A percentile compares a stretch with the other conserved stretches of the same genome.
Evolutionary conservation across 2,329 filamentous ascomycete genomes (phyloP).

Genomic region (Microcyclospora tardicrescens): DNA sequence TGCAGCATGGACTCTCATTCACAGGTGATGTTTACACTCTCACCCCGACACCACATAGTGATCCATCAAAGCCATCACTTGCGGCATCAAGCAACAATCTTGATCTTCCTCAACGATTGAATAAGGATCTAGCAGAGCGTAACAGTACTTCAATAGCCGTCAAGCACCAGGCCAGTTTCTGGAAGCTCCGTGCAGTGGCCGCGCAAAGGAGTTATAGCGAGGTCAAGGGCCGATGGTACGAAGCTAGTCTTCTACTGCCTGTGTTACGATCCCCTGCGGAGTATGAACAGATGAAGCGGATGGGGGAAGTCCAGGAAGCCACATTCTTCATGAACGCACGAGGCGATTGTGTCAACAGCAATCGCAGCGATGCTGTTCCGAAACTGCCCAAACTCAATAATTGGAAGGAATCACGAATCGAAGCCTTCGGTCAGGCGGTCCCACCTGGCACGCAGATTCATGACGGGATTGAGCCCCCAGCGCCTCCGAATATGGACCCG

Average conservation of each 20-base stretch:
- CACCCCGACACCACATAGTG: conserved; percentile 26
- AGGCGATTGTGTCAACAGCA: conserved; percentile 22
- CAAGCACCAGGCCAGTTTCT: conserved; percentile 26
- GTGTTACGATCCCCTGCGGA: conserved; percentile 19
- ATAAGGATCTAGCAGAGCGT: conserved; percentile 38
- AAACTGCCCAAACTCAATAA: conserved; percentile 18
- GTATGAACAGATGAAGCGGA: conserved; percentile 13
- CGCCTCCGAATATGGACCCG: too few relatives aligned
- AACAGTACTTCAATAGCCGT: conserved; percentile 31
- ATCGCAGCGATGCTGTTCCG: conserved; percentile 16
- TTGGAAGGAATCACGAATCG: conserved; percentile 21
- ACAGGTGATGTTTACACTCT: conserved; percentile 42
- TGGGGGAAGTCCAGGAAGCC: conserved; percentile 23
- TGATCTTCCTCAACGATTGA: conserved; percentile 38
- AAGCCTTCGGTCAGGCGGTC: conserved; percentile 31
- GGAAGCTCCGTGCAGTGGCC: conserved; percentile 27
- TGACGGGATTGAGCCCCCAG: too few relatives aligned
- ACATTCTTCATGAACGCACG: conserved; percentile 24
- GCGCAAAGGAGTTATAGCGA: conserved; percentile 31
- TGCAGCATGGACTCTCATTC: conserved; percentile 17
- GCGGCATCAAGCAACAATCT: conserved; percentile 20
- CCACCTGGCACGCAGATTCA: conserved; percentile 19
- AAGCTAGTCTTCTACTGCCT: conserved; percentile 38
- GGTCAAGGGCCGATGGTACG: conserved; percentile 49
- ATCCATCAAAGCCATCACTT: conserved; percentile 24